These are phyloP conservation scores for Oryza nivara DNA, from an alignment of 176 grass and related monocot species.

Conservation along the genomic window DNA sequence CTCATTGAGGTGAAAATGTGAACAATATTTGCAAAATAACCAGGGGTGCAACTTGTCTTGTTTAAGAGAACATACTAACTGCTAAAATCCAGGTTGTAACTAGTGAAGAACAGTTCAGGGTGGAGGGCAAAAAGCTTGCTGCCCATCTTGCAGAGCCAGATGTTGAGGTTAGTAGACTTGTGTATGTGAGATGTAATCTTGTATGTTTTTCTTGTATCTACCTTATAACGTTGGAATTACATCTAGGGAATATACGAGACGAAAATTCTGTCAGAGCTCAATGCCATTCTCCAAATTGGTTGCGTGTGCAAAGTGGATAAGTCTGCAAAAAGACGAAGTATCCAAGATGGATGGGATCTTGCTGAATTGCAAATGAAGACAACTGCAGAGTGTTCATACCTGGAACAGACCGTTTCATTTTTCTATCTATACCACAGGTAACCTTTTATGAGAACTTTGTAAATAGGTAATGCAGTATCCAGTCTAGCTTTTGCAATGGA, in stretches of 20 bases:
- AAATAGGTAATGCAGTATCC: background rate
- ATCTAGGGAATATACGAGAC: slow-evolving; percentile 96
- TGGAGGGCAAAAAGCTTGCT: slow-evolving; percentile 87
- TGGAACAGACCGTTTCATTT: slow-evolving; percentile 86
- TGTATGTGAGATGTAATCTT: slow-evolving; percentile 10
- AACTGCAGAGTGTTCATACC: slow-evolving; percentile 90
- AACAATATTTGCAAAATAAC: slow-evolving; percentile 36
- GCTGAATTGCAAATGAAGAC: slow-evolving; percentile 93
- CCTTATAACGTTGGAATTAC: slow-evolving; percentile 27
- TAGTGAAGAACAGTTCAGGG: slow-evolving; percentile 87
- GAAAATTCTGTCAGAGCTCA: slow-evolving; percentile 71
- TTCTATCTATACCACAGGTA: slow-evolving; percentile 98
- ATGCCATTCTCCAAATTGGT: slow-evolving; percentile 86
- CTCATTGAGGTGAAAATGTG: slow-evolving; percentile 81
- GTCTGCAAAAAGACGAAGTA: slow-evolving; percentile 58
- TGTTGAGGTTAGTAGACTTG: slow-evolving; percentile 65
- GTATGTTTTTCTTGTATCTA: slow-evolving; percentile 10
- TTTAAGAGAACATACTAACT: slow-evolving; percentile 27
- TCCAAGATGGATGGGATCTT: slow-evolving; percentile 90
- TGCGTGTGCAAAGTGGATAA: slow-evolving; percentile 98
- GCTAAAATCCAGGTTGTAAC: slow-evolving; percentile 71
- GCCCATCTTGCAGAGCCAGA: slow-evolving; percentile 91
- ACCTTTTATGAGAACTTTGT: slow-evolving; percentile 13
- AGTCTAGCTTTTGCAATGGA: slow-evolving; percentile 15
- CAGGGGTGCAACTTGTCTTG: slow-evolving; percentile 25